Base-by-base conservation (phyloP, 2,329 filamentous ascomycete species). In the Ceratocystis variospora region DNA sequence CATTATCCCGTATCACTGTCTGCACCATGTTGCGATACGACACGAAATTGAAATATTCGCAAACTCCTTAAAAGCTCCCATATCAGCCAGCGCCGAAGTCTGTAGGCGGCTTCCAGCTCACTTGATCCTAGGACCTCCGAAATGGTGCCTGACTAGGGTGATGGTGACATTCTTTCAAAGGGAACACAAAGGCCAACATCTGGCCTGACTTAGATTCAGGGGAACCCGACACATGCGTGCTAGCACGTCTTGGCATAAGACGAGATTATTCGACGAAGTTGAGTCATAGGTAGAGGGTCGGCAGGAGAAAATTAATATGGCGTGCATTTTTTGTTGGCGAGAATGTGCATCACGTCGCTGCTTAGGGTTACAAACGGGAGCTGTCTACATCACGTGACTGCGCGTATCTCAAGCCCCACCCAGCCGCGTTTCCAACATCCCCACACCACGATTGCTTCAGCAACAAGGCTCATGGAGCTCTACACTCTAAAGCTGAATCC, bases 341-440 rank as follows among this genome's bases (percentile, higher is more conserved):
- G n/a, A 50, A 19, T 8, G n/a, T 8, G 8, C 15, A 7, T 3
- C 44, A n/a, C 45, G 7, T n/a, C 8, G 46, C n/a, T 22, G 25
- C 5, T n/a, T 22, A n/a, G 46, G 46, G 46, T 48, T 22, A 48
- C 6, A 22, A 1, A 48, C 46, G 0, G 41, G n/a, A 22, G 2
- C 15, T 19, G 45, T n/a, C 4, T 1, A 1, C 1, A 2, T 28
- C 62, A 63, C 62, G 62, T 63, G 62, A 63, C 45, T 15, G 25
- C 62, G 62, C 45, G 62, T 63, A 8, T 7, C 28, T 28, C 12
- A 25, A 31, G 7, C 45, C 31, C 17, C 59, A n/a, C 25, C 62
- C 22, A 33, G 28, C 62, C 62, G 62, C 62, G 62, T 53, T 31
- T n/a, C 61, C 59, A 44, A 61, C 33, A 10, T 19, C 57, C 10